Evolutionary conservation across 352 stramenopile species (phyloP), one percentile per base, ranked within the genome.

Genomic region (Phytophthora hybrid): DNA sequence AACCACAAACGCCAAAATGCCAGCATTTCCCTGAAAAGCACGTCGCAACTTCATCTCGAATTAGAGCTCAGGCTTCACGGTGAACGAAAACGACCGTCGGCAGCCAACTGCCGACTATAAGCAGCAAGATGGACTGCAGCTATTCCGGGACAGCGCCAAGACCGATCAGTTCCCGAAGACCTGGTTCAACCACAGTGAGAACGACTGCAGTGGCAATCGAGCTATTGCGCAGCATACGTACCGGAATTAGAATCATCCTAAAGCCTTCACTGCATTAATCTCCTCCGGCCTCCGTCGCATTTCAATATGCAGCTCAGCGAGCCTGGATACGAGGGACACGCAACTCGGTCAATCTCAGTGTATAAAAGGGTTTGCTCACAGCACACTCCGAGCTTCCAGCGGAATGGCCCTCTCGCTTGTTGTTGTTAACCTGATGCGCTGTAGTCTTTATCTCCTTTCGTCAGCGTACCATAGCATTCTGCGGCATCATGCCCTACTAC

Each of bases 31-130:
- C 52, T 64, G 56, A 70, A 59, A 58, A 71, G 19, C 69, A 75
- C 69, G 39, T 74, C 63, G 59, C 68, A 74, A 54, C 39, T 21
- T 23, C 62, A 61, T 77, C 73, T 80, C 73, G 73, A 80, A 80
- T 80, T 80, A 77, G 73, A 77, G 64, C 46, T 71, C 67, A 58
- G 47, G 21, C 66, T 54, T 61, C 21, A 49, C 59, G 64, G 26
- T 52, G 32, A 53, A 63, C n/a, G 51, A 80, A 74, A 80, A 68
- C 69, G 39, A 80, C 69, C 69, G 59, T 46, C 58, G 51, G 26
- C 11, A 14, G 58, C 26, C 56, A 78, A 72, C 72, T 78, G 72
- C 55, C 69, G 41, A 29, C 39, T 66, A 63, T 63, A 70, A 62
- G 34, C 18, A 16, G 66, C 21, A 19, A 57, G 52, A 51, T 69